Evolutionary conservation across 306 rosid genomes (phyloP).

Genomic region (Cucumis cinereus): DNA sequence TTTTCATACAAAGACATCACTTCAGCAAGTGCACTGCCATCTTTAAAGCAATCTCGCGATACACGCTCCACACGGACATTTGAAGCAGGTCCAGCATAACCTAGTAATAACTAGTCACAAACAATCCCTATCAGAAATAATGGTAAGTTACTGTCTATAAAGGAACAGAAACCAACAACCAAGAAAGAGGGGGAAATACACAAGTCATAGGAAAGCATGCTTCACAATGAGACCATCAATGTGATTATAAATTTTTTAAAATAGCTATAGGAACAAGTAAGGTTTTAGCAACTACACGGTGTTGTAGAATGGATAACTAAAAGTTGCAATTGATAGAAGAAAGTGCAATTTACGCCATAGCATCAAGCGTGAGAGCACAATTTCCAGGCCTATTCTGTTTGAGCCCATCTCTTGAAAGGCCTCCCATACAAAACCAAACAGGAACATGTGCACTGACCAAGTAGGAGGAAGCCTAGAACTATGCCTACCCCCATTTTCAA

Average conservation of each 20-base stretch:
- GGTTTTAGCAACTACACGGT: background rate
- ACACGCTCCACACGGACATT: constrained; percentile 67
- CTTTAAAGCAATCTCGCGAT: constrained; percentile 48
- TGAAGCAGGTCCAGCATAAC: constrained; percentile 88
- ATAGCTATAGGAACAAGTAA: background rate
- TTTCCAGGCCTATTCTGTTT: background rate
- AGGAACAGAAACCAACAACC: background rate
- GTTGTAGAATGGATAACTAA: background rate
- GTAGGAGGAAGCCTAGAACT: background rate
- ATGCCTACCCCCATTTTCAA: background rate
- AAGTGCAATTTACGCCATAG: background rate
- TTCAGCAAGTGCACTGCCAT: constrained; percentile 83
- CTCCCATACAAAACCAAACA: background rate
- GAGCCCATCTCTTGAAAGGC: background rate
- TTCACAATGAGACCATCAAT: background rate
- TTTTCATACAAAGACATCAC: constrained; percentile 60
- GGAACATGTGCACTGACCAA: background rate
- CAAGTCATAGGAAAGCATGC: background rate
- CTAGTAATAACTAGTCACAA: constrained; percentile 48
- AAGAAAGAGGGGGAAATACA: background rate
- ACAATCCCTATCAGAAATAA: constrained; percentile 3
- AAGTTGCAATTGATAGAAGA: background rate
- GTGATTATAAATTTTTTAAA: background rate
- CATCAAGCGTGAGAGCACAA: background rate
- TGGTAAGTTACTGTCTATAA: background rate